These are phyloP conservation scores for Limtongozyma cylindracea DNA, from an alignment of 805 yeast species.

Conservation along the genomic window DNA sequence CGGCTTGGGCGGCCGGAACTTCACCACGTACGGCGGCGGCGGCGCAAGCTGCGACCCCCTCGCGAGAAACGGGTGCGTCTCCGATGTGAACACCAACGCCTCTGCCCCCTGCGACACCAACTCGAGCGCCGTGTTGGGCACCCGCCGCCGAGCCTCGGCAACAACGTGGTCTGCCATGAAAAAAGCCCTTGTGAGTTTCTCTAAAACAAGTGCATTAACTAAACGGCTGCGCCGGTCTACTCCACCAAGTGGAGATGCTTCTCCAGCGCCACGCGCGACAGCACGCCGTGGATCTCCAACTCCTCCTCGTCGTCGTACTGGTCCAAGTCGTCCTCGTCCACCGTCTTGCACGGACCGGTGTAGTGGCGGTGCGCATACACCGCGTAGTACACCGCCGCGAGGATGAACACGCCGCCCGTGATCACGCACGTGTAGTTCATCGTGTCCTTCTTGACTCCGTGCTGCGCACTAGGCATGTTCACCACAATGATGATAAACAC, in stretches of 20 bases:
- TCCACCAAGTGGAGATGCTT: no score
- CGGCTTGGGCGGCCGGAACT: slow-evolving; percentile 74
- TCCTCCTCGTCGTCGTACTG: no score
- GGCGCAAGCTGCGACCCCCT: slow-evolving; percentile 6
- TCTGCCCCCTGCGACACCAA: slow-evolving; percentile 79
- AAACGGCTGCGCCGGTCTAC: no score
- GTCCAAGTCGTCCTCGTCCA: no score
- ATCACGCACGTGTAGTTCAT: slow-evolving; percentile 56
- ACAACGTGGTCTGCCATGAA: slow-evolving; percentile 35
- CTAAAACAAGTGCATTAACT: no score
- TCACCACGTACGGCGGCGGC: slow-evolving; percentile 23
- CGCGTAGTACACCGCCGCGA: slow-evolving; percentile 23
- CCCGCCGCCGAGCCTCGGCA: slow-evolving; percentile 11
- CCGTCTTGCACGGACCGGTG: slow-evolving; percentile 22
- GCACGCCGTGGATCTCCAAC: no score
- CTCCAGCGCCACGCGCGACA: no score
- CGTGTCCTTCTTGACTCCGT: slow-evolving; percentile 12
- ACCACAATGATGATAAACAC: slow-evolving; percentile 24
- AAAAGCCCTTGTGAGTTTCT: no score
- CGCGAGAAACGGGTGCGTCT: slow-evolving; percentile 34
- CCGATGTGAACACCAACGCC: slow-evolving; percentile 47
- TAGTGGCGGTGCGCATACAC: slow-evolving; percentile 25
- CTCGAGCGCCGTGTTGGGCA: slow-evolving; percentile 22
- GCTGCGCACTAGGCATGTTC: no score
- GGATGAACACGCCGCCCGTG: slow-evolving; percentile 33